Percentiles rank a stretch among this genome's conserved stretches.
These are phyloP conservation scores for Baorangia bicolor DNA, from an alignment of 768 basidiomycete species.

Conservation along the genomic window DNA sequence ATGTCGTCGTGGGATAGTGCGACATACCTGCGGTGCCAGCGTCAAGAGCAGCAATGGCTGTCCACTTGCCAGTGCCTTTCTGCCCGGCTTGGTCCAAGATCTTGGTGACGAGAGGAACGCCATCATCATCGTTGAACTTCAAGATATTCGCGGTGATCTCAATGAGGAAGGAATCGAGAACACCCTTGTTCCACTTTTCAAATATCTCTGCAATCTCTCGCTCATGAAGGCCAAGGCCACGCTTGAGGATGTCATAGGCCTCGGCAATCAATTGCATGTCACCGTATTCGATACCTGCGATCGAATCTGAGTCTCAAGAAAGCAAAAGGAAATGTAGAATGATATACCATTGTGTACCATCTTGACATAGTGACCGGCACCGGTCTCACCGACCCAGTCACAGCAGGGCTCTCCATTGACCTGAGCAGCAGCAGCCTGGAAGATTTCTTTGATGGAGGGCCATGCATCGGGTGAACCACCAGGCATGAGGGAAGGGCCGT, in stretches of 20 bases:
- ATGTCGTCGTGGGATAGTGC: constrained; percentile 5
- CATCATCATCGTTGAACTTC: constrained; percentile 95
- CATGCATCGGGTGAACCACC: constrained; percentile 93
- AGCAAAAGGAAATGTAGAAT: neutral
- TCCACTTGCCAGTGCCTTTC: constrained; percentile 99
- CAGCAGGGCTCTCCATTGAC: constrained; percentile 95
- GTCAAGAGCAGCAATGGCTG: constrained; percentile 94
- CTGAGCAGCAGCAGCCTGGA: constrained; percentile 97
- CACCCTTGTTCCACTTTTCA: constrained; percentile 94
- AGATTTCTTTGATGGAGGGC: constrained; percentile 97
- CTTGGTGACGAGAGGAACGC: constrained; percentile 85
- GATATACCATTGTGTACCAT: constrained; percentile 94
- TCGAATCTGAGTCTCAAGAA: constrained; percentile 4
- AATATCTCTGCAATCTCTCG: constrained; percentile 95
- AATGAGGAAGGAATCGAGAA: constrained; percentile 99
- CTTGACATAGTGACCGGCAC: constrained; percentile 98
- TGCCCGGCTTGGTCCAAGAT: constrained; percentile 97
- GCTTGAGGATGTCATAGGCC: constrained; percentile 98
- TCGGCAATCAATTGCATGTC: constrained; percentile 99
- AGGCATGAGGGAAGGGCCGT: constrained; percentile 99
- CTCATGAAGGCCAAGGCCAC: constrained; percentile 84
- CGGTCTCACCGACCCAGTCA: constrained; percentile 98
- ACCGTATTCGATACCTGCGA: constrained; percentile 94
- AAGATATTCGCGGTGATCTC: constrained; percentile 98
- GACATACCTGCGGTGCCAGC: constrained; percentile 78